Conservation (phyloP, 495 filamentous ascomycete species). For the Trichoderma reesei region DNA sequence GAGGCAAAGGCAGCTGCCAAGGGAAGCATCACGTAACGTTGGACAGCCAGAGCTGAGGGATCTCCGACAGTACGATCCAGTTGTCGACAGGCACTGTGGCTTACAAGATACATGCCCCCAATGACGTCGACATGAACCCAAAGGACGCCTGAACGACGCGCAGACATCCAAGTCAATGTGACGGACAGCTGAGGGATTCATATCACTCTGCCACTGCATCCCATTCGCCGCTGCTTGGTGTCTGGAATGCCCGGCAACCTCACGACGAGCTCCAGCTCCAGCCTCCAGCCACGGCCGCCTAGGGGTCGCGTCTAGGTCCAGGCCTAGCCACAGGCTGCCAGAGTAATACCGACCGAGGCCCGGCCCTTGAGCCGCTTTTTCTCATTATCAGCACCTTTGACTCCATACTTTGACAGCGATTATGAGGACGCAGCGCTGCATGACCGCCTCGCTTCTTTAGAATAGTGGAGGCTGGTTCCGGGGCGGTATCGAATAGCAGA, state of each 20-base stretch:
- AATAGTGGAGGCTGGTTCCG: conserved; percentile 4
- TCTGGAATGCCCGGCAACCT: no score
- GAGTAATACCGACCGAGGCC: neutral
- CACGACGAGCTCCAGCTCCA: no score
- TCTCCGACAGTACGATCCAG: neutral
- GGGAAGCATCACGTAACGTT: no score
- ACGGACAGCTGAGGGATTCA: no score
- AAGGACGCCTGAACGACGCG: neutral
- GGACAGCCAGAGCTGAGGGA: no score
- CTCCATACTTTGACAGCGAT: no score
- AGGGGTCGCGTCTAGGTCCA: neutral
- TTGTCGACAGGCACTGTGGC: neutral
- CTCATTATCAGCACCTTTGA: no score
- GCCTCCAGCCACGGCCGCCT: no score
- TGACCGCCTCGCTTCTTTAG: conserved; percentile 1
- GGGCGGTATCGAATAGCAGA: neutral
- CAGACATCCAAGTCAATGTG: no score
- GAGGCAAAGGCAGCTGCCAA: no score
- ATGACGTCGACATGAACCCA: neutral
- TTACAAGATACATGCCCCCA: neutral
- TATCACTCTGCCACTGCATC: no score
- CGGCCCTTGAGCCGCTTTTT: neutral
- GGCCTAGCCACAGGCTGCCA: neutral
- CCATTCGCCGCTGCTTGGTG: no score
- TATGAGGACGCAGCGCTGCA: neutral